These are phyloP conservation scores for Mycena alexandri DNA, from an alignment of 768 basidiomycete genomes.

Conservation along the genomic window DNA sequence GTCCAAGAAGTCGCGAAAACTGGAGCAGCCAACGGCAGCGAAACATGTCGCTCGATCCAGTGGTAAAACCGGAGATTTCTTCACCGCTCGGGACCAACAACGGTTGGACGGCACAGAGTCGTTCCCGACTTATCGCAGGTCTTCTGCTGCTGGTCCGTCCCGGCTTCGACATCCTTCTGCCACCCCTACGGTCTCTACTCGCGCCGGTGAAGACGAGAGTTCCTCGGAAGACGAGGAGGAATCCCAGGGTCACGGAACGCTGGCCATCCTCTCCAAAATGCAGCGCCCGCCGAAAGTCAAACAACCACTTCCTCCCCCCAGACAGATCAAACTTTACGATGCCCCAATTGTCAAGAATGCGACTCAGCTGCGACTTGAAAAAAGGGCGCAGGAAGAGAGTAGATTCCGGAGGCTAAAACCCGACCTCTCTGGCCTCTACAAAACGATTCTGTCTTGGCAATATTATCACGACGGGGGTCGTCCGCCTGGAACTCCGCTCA, in stretches of 20 bases:
- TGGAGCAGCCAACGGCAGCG: background rate
- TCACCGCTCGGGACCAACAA: conserved; percentile 48
- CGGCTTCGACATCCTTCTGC: conserved; percentile 34
- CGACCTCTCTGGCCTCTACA: conserved; percentile 84
- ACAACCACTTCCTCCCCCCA: conserved; percentile 64
- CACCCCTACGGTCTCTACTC: conserved; percentile 42
- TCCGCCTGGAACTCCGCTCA: conserved; percentile 66
- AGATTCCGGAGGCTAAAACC: conserved; percentile 82
- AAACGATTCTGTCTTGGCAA: conserved; percentile 86
- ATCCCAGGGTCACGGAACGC: conserved; percentile 50
- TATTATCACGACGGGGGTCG: conserved; percentile 75
- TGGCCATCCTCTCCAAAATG: conserved; percentile 69
- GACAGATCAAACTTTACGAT: conserved; percentile 75
- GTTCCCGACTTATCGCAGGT: conserved; percentile 57
- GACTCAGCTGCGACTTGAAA: conserved; percentile 62
- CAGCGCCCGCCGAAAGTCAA: conserved; percentile 72
- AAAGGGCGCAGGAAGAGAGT: conserved; percentile 68
- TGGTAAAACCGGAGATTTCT: conserved; percentile 27
- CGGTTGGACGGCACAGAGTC: conserved; percentile 51
- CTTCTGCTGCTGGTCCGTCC: conserved; percentile 39
- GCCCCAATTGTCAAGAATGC: conserved; percentile 60
- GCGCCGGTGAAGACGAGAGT: conserved; percentile 62
- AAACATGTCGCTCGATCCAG: conserved; percentile 20
- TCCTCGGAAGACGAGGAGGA: conserved; percentile 59
- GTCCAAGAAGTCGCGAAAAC: conserved; percentile 22